Evolutionary conservation across 2,329 filamentous ascomycete species (phyloP).

Genomic region (Stachybotrys chartarum): DNA sequence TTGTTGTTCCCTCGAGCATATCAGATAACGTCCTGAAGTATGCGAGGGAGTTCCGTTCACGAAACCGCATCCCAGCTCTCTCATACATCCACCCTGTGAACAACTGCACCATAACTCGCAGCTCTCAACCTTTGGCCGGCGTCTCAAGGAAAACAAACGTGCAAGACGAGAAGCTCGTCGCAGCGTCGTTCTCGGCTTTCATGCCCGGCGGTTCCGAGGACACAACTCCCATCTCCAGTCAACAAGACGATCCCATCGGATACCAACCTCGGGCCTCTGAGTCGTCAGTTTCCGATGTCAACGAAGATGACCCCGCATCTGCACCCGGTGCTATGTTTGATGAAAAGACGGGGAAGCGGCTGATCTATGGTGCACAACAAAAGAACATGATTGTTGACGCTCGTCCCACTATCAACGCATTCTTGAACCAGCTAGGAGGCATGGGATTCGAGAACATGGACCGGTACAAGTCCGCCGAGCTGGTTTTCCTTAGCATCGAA

Average conservation of each 20-base stretch:
- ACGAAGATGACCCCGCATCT: slow-evolving; percentile 61
- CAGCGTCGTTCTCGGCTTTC: slow-evolving; percentile 68
- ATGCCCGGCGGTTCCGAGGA: slow-evolving; percentile 24
- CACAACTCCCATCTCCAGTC: slow-evolving; percentile 33
- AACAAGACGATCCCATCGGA: slow-evolving; percentile 37
- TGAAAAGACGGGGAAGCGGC: slow-evolving; percentile 51
- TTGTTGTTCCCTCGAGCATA: slow-evolving; percentile 80
- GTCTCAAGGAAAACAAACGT: slow-evolving; percentile 83
- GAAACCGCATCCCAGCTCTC: slow-evolving; percentile 78
- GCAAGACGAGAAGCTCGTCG: slow-evolving; percentile 89
- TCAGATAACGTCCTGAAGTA: slow-evolving; percentile 98
- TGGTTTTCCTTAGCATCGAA: slow-evolving; percentile 90
- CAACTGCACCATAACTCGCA: slow-evolving; percentile 92
- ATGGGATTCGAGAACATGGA: slow-evolving; percentile 97
- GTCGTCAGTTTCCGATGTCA: slow-evolving; percentile 53
- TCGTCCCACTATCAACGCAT: slow-evolving; percentile 85
- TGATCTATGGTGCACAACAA: slow-evolving; percentile 87
- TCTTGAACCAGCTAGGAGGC: slow-evolving; percentile 88
- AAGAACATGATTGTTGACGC: slow-evolving; percentile 94
- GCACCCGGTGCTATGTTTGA: slow-evolving; percentile 37
- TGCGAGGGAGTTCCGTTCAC: slow-evolving; percentile 80
- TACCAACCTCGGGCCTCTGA: slow-evolving; percentile 33
- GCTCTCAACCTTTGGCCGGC: slow-evolving; percentile 85
- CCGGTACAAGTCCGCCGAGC: slow-evolving; percentile 85
- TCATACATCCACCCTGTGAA: slow-evolving; percentile 96